These are phyloP conservation scores for Coemansia sp. DNA, from an alignment of 192 early-diverging fungal species.

Conservation along the genomic window DNA sequence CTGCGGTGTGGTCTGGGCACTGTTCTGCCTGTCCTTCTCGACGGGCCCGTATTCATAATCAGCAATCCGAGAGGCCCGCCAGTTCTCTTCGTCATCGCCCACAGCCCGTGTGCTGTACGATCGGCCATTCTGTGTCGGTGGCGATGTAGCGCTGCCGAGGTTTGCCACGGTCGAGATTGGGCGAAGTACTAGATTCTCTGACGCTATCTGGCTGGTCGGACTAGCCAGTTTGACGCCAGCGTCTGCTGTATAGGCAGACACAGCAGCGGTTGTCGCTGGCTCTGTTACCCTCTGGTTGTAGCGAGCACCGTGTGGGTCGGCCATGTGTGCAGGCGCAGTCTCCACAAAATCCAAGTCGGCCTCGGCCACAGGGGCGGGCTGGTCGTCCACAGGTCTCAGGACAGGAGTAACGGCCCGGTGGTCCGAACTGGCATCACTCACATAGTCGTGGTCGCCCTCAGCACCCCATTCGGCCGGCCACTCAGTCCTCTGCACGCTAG, in stretches of 20 bases:
- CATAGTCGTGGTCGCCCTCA: conserved; percentile 7
- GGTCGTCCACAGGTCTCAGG: no score
- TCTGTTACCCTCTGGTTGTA: no score
- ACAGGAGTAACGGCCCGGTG: conserved; percentile 21
- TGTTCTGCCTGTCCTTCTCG: neutral
- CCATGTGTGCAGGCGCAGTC: neutral
- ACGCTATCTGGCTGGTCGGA: conserved; percentile 10
- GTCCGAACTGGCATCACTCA: conserved; percentile 15
- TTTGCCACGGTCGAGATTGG: conserved; percentile 22
- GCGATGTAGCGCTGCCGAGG: neutral
- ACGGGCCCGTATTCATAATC: conserved; percentile 27
- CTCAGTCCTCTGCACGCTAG: conserved; percentile 24
- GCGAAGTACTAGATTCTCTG: conserved; percentile 34
- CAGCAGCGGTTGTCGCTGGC: neutral
- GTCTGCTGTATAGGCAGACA: neutral
- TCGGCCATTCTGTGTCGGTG: neutral
- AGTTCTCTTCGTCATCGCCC: conserved; percentile 1
- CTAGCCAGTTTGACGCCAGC: neutral
- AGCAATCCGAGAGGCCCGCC: conserved; percentile 10
- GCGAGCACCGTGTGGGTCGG: no score
- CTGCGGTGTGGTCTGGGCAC: neutral
- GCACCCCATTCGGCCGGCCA: conserved; percentile 19
- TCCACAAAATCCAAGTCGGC: no score
- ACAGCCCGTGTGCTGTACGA: neutral
- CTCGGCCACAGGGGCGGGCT: no score